A percentile compares a stretch with the other conserved stretches of the same genome.
Evolutionary conservation across 129 eudicot genomes (phyloP).

Genomic region (Artemisia argyi): DNA sequence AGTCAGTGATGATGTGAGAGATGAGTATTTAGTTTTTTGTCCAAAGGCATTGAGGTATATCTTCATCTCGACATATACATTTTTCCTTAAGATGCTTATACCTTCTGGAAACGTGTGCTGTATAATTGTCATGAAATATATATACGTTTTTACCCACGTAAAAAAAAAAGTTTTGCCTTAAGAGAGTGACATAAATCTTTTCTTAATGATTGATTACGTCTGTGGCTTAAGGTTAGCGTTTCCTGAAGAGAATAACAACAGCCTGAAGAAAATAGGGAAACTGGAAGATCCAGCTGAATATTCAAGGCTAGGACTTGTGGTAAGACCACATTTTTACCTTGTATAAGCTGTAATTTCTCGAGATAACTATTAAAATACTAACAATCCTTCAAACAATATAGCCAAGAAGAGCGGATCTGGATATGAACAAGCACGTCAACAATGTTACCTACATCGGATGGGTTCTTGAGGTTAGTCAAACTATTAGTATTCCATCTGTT

Average conservation of each 20-base stretch:
- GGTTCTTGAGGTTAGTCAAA: conserved; percentile 72
- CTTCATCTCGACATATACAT: conserved; percentile 1
- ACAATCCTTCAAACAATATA: conserved; percentile 23
- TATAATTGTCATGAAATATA: background rate
- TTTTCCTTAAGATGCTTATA: background rate
- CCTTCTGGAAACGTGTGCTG: conserved; percentile 1
- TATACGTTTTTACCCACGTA: background rate
- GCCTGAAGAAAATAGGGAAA: conserved; percentile 72
- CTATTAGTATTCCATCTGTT: background rate
- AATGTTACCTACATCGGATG: conserved; percentile 91
- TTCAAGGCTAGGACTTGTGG: conserved; percentile 71
- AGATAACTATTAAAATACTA: background rate
- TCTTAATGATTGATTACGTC: background rate
- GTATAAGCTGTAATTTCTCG: background rate
- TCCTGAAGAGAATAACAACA: conserved; percentile 71
- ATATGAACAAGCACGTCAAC: conserved; percentile 95
- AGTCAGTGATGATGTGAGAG: conserved; percentile 71
- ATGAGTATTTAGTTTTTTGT: conserved; percentile 58
- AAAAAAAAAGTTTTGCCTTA: background rate
- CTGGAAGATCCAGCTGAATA: conserved; percentile 70
- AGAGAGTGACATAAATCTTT: too few species aligned
- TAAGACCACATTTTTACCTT: conserved; percentile 27
- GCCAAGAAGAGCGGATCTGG: conserved; percentile 91
- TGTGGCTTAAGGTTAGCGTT: conserved; percentile 62
- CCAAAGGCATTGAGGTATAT: conserved; percentile 68